Conservation (phyloP, 2,329 filamentous ascomycete species). For the Cercospora sesami region DNA sequence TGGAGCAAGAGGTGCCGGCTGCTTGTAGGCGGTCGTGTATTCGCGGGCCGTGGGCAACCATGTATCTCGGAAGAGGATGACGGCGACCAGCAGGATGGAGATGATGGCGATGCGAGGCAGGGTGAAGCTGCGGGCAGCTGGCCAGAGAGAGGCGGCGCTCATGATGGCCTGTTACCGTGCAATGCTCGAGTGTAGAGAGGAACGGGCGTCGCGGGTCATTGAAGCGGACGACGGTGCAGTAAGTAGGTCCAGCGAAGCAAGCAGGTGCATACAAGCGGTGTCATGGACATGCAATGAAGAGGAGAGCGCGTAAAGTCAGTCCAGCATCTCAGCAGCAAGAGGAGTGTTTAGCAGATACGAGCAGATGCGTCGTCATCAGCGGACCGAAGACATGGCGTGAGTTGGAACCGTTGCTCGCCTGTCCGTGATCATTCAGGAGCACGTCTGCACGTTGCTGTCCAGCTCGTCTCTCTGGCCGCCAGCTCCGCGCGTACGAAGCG, state of each 20-base stretch:
- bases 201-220: neutral
- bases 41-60: constrained; percentile 27
- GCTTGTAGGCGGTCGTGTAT: constrained; percentile 9
- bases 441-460: neutral
- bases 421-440: neutral
- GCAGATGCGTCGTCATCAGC: neutral
- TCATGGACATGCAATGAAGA: neutral
- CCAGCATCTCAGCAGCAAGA: neutral
- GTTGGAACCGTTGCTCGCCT: neutral
- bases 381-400: neutral
- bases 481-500: neutral
- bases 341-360: neutral
- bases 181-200: too few relatives aligned
- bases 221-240: neutral
- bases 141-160: constrained; percentile 10
- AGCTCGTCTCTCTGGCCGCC: neutral
- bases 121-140: constrained; percentile 25
- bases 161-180: constrained; percentile 9
- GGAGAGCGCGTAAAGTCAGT: neutral
- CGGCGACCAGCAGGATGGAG: constrained; percentile 29
- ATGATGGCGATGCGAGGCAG: constrained; percentile 29
- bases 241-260: neutral
- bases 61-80: constrained; percentile 33
- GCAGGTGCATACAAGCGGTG: neutral
- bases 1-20: neutral